Base-by-base conservation (phyloP, 2,329 filamentous ascomycete genomes). In the Paraphoma chrysanthemicola region DNA sequence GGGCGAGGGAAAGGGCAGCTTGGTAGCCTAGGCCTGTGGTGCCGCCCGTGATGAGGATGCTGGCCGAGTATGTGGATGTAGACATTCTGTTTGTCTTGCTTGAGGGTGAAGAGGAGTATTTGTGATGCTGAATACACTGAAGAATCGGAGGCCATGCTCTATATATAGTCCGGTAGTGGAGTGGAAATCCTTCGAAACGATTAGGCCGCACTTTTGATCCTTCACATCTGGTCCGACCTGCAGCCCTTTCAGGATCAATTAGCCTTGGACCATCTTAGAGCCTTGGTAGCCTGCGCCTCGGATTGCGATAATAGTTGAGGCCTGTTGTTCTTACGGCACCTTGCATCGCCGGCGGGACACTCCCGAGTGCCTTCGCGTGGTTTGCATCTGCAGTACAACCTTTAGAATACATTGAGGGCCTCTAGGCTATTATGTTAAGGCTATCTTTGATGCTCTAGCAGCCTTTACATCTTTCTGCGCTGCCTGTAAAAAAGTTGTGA, bases 31-130 rank as follows among this genome's bases (percentile, higher is more conserved):
- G 45, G 23, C 68, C 69, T 31, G 63, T 58, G 8, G 68, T 68
- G 6, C 68, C 69, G n/a, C 68, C 70, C 4, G 69, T 70, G 7
- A 73, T 48, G 16, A 70, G 51, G 43, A 69, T 60, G 10, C 60
- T 77, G 0, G 80, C 48, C 8, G 31, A 41, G 80, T 23, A 77
- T 14, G 18, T 42, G n/a, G 36, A 17, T 69, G 31, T 83, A 6
- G 43, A 14, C 53, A 56, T 56, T 9, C n/a, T 42, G 23, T 11
- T 14, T 42, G 9, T 16, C 28, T 12, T 39, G 4, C 29, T 30
- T 1, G 3, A 23, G 14, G 31, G 30, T 45, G 14, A 33, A 17
- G 7, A n/a, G 39, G 12, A n/a, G 7, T 3, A n/a, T 16, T 42
- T 42, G 39, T 8, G 39, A 16, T n/a, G 4, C 39, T 42, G 39